A percentile compares a stretch with the other conserved stretches of the same genome.
These are phyloP conservation scores for Hippophae gyantsensis DNA, from an alignment of 306 rosid genomes.

Conservation along the genomic window DNA sequence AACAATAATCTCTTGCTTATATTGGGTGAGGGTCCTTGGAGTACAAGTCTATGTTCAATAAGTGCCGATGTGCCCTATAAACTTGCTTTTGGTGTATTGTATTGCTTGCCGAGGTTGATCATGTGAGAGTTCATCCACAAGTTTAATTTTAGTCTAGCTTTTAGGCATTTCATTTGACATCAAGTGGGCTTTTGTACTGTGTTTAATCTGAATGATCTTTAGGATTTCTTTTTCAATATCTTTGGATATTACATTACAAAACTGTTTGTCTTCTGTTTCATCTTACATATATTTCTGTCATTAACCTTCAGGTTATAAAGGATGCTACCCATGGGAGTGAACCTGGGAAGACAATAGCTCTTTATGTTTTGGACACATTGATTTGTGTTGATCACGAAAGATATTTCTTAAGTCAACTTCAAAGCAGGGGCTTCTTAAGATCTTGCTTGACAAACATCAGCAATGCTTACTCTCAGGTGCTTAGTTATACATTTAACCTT, in stretches of 20 bases:
- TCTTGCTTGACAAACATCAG: slow-evolving; percentile 70
- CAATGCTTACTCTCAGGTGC: slow-evolving; percentile 76
- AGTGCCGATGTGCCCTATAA: not conserved
- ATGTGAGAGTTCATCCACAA: not conserved
- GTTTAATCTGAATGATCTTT: not conserved
- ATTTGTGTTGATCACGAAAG: slow-evolving; percentile 78
- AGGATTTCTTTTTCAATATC: not conserved
- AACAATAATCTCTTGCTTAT: not conserved
- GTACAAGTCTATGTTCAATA: slow-evolving; percentile 3
- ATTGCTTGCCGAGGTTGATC: slow-evolving; percentile 6
- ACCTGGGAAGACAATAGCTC: slow-evolving; percentile 82
- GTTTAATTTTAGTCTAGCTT: not conserved
- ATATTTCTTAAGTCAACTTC: slow-evolving; percentile 79
- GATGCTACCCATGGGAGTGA: slow-evolving; percentile 93
- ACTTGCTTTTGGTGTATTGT: slow-evolving; percentile 2
- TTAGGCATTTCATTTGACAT: not conserved
- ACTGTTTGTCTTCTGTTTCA: slow-evolving; percentile 1
- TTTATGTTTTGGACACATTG: slow-evolving; percentile 79
- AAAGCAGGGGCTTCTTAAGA: slow-evolving; percentile 84
- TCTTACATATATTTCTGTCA: slow-evolving; percentile 11
- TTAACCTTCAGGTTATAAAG: slow-evolving; percentile 58
- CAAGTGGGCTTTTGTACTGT: not conserved
- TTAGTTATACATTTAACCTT: slow-evolving; percentile 6
- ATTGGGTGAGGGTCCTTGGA: not conserved
- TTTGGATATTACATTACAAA: not conserved